These are phyloP conservation scores for Fraxinus paxiana DNA, from an alignment of 305 asterid genomes.

Conservation along the genomic window DNA sequence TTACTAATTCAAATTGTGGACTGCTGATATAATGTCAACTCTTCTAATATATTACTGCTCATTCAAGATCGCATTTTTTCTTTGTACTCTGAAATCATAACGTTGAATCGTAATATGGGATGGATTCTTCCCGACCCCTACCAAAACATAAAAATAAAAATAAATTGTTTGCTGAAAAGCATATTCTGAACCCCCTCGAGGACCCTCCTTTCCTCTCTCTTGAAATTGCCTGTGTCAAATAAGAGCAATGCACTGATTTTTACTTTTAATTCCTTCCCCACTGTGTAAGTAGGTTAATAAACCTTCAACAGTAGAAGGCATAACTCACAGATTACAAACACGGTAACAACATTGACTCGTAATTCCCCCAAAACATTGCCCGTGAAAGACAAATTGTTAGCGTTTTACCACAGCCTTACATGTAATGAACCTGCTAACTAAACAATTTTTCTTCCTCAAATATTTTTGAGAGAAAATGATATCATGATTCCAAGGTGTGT, in stretches of 20 bases:
- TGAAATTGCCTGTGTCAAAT: neutral
- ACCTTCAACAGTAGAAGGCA: neutral
- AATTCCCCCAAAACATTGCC: neutral
- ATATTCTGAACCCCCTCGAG: neutral
- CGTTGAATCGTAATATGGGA: neutral
- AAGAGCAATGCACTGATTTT: neutral
- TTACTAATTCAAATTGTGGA: neutral
- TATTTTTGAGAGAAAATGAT: neutral
- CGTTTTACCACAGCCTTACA: neutral
- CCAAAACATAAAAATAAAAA: neutral
- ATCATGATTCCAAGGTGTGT: neutral
- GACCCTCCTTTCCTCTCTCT: neutral
- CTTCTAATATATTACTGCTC: neutral
- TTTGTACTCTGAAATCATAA: neutral
- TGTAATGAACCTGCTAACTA: neutral
- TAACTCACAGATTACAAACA: neutral
- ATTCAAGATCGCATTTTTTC: neutral
- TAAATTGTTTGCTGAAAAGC: neutral
- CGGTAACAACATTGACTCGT: neutral
- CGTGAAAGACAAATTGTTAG: neutral
- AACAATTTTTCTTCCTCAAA: neutral
- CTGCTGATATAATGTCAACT: neutral
- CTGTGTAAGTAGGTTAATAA: neutral
- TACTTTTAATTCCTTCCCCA: neutral
- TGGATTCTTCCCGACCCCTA: neutral